Base-by-base conservation (phyloP, 1,284 basidiomycete genomes). In the Apiotrichum domesticum region DNA sequence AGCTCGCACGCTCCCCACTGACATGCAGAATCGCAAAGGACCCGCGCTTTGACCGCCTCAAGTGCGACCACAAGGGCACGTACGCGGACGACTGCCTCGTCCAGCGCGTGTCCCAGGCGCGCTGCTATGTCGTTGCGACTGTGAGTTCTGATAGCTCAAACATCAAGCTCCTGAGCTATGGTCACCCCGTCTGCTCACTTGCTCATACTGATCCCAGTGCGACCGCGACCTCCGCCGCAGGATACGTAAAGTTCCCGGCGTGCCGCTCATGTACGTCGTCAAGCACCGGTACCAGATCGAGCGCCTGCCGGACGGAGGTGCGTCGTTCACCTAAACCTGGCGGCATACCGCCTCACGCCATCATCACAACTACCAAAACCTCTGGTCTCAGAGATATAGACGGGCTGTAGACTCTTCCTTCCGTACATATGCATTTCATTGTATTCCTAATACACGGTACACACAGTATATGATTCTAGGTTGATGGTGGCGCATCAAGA, bases 21-120 rank as follows among this genome's bases (percentile, higher is more conserved):
- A 33, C 41, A 32, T 21, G 21, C 34, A 93, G 93, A 39, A 89
- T 98, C 40, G 96, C 96, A 32, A 87, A 95, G 58, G 96, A 99
- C 77, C 92, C 95, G 11, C 84, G 96, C 41, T 98, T 99, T 69
- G 95, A 98, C 72, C 85, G 95, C 43, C 80, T 98, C 41, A 83
- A 84, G 54, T 99, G 96, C 77, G 86, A 88, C 49, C 95, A 99
- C 75, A 82, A 85, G 13, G 96, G 96, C 13, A 97, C 93, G 11
- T 98, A 99, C 71, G 96, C 96, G 21, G 96, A 99, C 73, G 96
- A 99, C 79, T 98, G 96, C 75, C 84, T 99, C 35, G 87, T 99
- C 15, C 89, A 98, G 71, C 85, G 96, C 39, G 90, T 98, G 14
- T 90, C 88, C 3, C 85, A 91, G 29, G 92, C 95, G 79, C 90